phyloP scores from a whole-genome alignment of 768 basidiomycete genomes.

The Roridomyces roridus region DNA sequence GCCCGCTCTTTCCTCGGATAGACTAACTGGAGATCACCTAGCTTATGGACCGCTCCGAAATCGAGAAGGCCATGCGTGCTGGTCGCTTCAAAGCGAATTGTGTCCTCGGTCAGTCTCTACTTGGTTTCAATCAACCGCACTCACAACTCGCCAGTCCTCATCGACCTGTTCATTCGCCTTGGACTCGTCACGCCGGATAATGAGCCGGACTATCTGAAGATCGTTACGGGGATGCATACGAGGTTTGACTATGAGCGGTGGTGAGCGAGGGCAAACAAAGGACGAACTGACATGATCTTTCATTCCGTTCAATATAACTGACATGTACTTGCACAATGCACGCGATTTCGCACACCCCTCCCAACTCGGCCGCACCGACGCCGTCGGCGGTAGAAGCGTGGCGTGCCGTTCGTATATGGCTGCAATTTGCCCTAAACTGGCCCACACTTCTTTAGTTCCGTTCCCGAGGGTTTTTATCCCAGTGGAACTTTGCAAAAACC shows the following conservation, averaged over 20 bases:
- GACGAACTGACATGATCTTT: too few relatives aligned
- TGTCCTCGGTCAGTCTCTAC: slow-evolving; percentile 65
- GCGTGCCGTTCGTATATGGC: too few relatives aligned
- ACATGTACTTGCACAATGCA: too few relatives aligned
- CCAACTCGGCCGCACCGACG: too few relatives aligned
- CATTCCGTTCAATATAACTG: too few relatives aligned
- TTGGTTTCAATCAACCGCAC: not conserved
- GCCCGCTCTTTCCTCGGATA: not conserved
- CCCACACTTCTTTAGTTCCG: too few relatives aligned
- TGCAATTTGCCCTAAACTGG: too few relatives aligned
- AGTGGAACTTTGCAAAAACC: too few relatives aligned
- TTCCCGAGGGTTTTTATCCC: too few relatives aligned
- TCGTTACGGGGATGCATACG: slow-evolving; percentile 76
- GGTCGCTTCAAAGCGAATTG: slow-evolving; percentile 94
- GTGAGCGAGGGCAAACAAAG: slow-evolving; percentile 17
- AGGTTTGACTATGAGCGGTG: slow-evolving; percentile 69
- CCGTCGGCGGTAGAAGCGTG: too few relatives aligned
- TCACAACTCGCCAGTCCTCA: slow-evolving; percentile 57
- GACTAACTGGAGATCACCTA: slow-evolving; percentile 39
- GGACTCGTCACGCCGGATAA: slow-evolving; percentile 88
- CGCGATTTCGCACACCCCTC: too few relatives aligned
- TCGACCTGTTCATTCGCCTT: slow-evolving; percentile 90
- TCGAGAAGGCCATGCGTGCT: slow-evolving; percentile 66
- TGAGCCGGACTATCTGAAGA: slow-evolving; percentile 83
- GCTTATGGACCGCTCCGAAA: slow-evolving; percentile 69